phyloP scores from a whole-genome alignment of 352 stramenopile species.

The Hyaloperonospora arabidopsidis region DNA sequence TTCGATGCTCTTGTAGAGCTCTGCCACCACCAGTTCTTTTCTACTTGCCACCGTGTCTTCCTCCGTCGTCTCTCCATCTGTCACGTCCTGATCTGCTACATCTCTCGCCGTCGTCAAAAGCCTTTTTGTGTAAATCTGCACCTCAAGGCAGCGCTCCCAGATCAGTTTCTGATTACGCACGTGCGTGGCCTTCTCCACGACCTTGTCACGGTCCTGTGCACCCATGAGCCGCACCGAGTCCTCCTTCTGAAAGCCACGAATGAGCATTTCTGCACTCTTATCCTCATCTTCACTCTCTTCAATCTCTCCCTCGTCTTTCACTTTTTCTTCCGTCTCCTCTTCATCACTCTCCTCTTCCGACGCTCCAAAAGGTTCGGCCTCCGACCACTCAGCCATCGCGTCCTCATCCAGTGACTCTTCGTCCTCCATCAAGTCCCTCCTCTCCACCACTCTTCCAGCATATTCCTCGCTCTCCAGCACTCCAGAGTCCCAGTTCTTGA shows the following conservation, averaged over 20 bases:
- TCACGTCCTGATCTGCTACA: conserved; percentile 10
- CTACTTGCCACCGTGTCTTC: conserved; percentile 18
- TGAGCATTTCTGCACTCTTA: conserved; percentile 66
- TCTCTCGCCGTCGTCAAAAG: conserved; percentile 50
- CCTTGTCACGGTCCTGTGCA: conserved; percentile 65
- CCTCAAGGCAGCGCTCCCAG: conserved; percentile 78
- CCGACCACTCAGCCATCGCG: conserved; percentile 69
- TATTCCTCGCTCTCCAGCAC: conserved; percentile 51
- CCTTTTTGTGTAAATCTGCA: conserved; percentile 81
- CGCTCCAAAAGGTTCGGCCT: conserved; percentile 69
- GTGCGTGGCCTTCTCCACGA: conserved; percentile 69
- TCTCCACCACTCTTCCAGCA: conserved; percentile 70
- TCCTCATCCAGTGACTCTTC: conserved; percentile 66
- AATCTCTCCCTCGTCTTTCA: conserved; percentile 23
- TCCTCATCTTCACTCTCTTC: conserved; percentile 35
- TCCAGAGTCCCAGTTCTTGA: conserved; percentile 66
- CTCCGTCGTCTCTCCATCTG: conserved; percentile 21
- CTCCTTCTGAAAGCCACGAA: conserved; percentile 68
- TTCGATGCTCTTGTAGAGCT: conserved; percentile 62
- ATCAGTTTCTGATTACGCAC: conserved; percentile 79
- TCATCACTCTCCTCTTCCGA: conserved; percentile 43
- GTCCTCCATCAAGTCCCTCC: conserved; percentile 41
- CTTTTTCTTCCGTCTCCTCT: conserved; percentile 29
- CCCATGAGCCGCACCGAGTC: conserved; percentile 70
- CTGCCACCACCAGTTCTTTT: conserved; percentile 32